Base-by-base conservation (phyloP, 2,329 filamentous ascomycete genomes). In the Ophiostoma ips region DNA sequence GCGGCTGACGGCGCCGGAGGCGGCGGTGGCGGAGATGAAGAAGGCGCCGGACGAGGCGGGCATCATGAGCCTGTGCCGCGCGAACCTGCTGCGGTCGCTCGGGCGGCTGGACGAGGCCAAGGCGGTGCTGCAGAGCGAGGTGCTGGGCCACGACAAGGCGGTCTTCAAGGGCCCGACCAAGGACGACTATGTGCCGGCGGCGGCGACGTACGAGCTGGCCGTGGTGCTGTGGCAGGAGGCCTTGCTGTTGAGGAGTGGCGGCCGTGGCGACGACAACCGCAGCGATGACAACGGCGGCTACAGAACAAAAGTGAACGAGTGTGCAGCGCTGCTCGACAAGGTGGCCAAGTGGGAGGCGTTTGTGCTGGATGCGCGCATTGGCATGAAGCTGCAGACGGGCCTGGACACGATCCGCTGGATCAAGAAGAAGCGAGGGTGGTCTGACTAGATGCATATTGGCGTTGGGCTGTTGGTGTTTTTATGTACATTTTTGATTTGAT, bases 181-280 rank as follows among this genome's bases (percentile, higher is more conserved):
- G 51, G 84, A 89, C 52, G 81, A 84, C 58, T 89, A 84, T 69
- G 71, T 79, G 10, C 69, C 76, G 7, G 86, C 90, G 0, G 78
- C 81, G 1, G 87, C 84, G 1, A 73, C 87, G 56, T 95, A 95
- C 64, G 92, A 98, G 66, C 78, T 92, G 69, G 88, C 81, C 0
- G 87, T 84, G 8, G 78, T 86, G 50, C 69, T 82, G 1, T 98
- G 90, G 89, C 72, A 76, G 51, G 83, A 90, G 59, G 72, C 70
- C 19, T 66, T 58, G 53, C 61, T 60, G 3, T 8, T 28, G 24
- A 4, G 24, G 5, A 8, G 24, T 28, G 24, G 24, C 24, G 24
- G 24, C 8, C 5, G 24, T 28, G 24, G 24, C 4, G 24, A 8
- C 5, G 24, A 28, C 8, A 28, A 8, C 0, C 18, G 11, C 1